Evolutionary conservation across 2,329 filamentous ascomycete species (phyloP).

Genomic region (Aspergillus puulaauensis): DNA sequence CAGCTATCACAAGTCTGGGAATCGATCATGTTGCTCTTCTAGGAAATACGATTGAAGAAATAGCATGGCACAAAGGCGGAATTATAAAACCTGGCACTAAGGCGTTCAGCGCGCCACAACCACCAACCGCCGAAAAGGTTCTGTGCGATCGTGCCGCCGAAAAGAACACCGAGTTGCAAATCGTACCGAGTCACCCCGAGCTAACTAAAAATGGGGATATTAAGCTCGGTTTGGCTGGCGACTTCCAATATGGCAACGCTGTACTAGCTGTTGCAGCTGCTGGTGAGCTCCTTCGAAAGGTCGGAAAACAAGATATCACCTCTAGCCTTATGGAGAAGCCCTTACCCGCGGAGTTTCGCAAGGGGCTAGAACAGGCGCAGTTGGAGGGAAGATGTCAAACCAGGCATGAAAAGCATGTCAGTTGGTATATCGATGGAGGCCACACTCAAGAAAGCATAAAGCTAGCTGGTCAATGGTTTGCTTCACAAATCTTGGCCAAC

Average conservation of each 20-base stretch:
- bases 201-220: constrained; percentile 42
- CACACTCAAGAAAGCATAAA: constrained; percentile 83
- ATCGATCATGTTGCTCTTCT: constrained; percentile 84
- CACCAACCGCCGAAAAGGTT: constrained; percentile 54
- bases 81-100: constrained; percentile 71
- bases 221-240: constrained; percentile 59
- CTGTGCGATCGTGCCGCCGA: constrained; percentile 56
- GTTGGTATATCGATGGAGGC: constrained; percentile 84
- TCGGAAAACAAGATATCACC: constrained; percentile 36
- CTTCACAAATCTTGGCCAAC: constrained; percentile 45
- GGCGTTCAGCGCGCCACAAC: constrained; percentile 64
- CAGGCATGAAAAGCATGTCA: constrained; percentile 56
- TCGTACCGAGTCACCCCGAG: constrained; percentile 51
- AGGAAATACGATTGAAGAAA: constrained; percentile 74
- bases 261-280: constrained; percentile 57
- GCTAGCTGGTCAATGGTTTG: constrained; percentile 76
- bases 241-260: constrained; percentile 64
- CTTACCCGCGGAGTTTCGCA: constrained; percentile 62
- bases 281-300: constrained; percentile 39
- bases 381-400: constrained; percentile 78
- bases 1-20: constrained; percentile 75
- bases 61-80: constrained; percentile 90
- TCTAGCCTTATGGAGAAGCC: constrained; percentile 37
- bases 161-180: constrained; percentile 47
- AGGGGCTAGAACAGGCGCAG: constrained; percentile 65